phyloP scores from a whole-genome alignment of 805 yeast species.

The Yamadazyma endophytica region DNA sequence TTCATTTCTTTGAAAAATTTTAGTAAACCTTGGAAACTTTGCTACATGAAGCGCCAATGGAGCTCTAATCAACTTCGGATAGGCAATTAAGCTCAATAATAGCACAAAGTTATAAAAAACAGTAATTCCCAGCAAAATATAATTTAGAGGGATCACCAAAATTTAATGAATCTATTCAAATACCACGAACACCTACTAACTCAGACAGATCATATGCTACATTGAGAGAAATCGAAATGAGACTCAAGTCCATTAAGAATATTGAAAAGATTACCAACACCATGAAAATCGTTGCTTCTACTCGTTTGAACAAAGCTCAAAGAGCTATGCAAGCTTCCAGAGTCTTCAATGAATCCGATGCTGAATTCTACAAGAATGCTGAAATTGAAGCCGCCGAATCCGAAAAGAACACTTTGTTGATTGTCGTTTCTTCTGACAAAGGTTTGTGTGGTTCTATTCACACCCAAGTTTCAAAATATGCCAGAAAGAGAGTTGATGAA shows the following conservation, averaged over 20 bases:
- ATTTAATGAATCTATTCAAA: no score
- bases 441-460: constrained; percentile 99
- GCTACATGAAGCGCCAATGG: no score
- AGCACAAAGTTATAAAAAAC: no score
- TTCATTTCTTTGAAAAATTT: no score
- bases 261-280: constrained; percentile 99
- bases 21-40: no score
- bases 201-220: constrained; percentile 85
- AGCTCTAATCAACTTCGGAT: no score
- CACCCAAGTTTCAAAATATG: constrained; percentile 87
- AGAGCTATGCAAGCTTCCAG: constrained; percentile 88
- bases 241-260: constrained; percentile 97
- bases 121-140: no score
- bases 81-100: no score
- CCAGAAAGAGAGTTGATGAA: constrained; percentile 63
- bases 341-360: constrained; percentile 75
- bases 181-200: no score
- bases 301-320: constrained; percentile 93
- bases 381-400: constrained; percentile 58
- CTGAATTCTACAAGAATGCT: constrained; percentile 73
- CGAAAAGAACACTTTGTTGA: constrained; percentile 70
- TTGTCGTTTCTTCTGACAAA: constrained; percentile 93
- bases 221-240: constrained; percentile 95
- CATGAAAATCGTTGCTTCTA: constrained; percentile 98
- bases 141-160: no score